Percentiles rank a stretch among this genome's conserved stretches.
phyloP scores from a whole-genome alignment of 164 flowering plant genomes.

The Nymphaea thermarum region DNA sequence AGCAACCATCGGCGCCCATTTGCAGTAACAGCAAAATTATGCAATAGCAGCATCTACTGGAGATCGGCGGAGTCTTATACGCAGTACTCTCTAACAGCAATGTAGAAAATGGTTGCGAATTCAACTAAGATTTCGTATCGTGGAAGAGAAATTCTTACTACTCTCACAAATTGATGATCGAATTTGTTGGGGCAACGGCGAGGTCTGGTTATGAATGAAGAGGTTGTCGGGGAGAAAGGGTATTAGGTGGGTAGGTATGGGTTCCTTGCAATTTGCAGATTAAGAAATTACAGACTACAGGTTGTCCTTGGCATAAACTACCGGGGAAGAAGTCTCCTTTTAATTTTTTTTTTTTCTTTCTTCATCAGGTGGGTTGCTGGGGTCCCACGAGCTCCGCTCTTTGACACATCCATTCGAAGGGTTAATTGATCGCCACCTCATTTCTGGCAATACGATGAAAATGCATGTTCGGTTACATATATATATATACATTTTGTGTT shows the following conservation, averaged over 20 bases:
- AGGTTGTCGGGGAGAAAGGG: background rate
- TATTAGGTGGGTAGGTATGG: background rate
- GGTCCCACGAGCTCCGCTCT: background rate
- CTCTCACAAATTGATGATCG: no score
- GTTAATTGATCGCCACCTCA: no score
- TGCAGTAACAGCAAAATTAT: no score
- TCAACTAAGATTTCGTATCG: no score
- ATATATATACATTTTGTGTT: no score
- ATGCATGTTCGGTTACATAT: background rate
- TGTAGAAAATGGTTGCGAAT: no score
- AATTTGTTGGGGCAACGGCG: no score
- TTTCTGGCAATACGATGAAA: background rate
- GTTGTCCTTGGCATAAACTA: background rate
- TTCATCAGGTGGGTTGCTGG: background rate
- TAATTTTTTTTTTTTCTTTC: background rate
- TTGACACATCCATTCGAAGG: background rate
- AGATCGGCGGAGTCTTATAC: no score
- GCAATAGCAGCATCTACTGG: no score
- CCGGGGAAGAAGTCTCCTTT: background rate
- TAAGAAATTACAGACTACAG: background rate
- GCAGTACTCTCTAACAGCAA: no score
- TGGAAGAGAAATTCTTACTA: no score
- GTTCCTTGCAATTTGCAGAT: background rate
- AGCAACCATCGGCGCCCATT: no score
- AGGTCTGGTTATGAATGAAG: background rate